Conservation (phyloP, 2,329 filamentous ascomycete species). For the Thielaviopsis cerberus region DNA sequence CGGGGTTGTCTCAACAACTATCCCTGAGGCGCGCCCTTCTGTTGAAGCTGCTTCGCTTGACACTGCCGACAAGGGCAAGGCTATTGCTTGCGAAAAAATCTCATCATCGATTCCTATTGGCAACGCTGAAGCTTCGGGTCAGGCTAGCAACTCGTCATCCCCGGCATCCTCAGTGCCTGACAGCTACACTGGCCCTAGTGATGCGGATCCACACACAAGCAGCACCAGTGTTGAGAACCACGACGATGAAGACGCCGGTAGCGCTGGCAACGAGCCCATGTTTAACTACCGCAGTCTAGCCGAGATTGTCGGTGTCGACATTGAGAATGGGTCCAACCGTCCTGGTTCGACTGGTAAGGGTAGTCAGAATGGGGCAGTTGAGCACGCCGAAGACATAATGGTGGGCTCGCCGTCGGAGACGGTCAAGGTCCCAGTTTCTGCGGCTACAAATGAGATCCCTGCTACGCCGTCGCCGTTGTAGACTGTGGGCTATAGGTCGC, state of each 20-base stretch:
- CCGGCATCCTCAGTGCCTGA: slow-evolving; percentile 51
- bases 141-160: slow-evolving; percentile 76
- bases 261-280: slow-evolving; percentile 50
- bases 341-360: background rate
- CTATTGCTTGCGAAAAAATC: slow-evolving; percentile 9
- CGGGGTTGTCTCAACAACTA: slow-evolving; percentile 25
- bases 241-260: slow-evolving; percentile 31
- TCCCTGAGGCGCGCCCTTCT: slow-evolving; percentile 16
- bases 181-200: slow-evolving; percentile 26
- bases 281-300: slow-evolving; percentile 83
- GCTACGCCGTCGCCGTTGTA: background rate
- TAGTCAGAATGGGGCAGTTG: slow-evolving; percentile 1
- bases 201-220: slow-evolving; percentile 33
- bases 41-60: slow-evolving; percentile 19
- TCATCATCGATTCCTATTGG: slow-evolving; percentile 6
- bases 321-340: slow-evolving; percentile 15
- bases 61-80: slow-evolving; percentile 46
- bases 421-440: background rate
- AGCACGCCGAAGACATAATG: slow-evolving; percentile 3
- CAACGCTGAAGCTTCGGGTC: slow-evolving; percentile 47
- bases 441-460: background rate
- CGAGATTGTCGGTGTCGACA: slow-evolving; percentile 56
- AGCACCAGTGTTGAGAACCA: slow-evolving; percentile 31
- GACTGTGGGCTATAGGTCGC: background rate
- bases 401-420: background rate